These are phyloP conservation scores for Arachnopeziza araneosa DNA, from an alignment of 2,329 filamentous ascomycete species.

Conservation along the genomic window DNA sequence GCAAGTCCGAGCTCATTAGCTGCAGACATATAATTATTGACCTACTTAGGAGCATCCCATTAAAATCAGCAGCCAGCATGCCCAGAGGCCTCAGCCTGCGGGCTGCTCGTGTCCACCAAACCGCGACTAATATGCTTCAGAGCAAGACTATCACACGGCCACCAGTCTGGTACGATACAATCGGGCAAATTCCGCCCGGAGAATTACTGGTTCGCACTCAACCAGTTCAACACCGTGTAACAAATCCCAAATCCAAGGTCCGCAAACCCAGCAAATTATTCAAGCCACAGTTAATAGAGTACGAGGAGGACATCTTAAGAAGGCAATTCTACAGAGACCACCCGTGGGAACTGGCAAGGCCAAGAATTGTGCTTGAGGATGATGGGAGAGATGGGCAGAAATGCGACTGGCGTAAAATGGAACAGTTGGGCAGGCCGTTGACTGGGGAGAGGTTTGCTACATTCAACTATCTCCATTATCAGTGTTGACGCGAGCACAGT, in stretches of 20 bases:
- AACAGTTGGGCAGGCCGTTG: constrained; percentile 69
- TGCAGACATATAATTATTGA: neutral
- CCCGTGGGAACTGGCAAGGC: constrained; percentile 92
- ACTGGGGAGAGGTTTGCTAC: constrained; percentile 72
- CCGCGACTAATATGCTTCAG: constrained; percentile 40
- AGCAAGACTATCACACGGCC: constrained; percentile 35
- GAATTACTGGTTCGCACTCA: constrained; percentile 52
- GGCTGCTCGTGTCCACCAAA: constrained; percentile 43
- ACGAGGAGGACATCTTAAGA: constrained; percentile 79
- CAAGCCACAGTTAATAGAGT: constrained; percentile 69
- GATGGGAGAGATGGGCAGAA: constrained; percentile 74
- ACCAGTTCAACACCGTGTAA: constrained; percentile 40
- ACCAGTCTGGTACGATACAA: constrained; percentile 30
- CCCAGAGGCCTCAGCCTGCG: constrained; percentile 29
- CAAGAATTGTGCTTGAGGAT: constrained; percentile 76
- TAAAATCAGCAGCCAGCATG: neutral
- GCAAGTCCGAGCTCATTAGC: neutral
- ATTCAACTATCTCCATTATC: neutral
- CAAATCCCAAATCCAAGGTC: constrained; percentile 10
- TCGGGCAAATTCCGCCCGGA: constrained; percentile 43
- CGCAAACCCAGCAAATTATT: constrained; percentile 71
- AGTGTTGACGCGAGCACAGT: constrained; percentile 41
- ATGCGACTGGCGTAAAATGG: constrained; percentile 73
- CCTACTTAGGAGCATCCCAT: neutral
- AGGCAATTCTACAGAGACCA: constrained; percentile 85